Conservation (phyloP, 331 rosid species). For the Quercus lobata region DNA sequence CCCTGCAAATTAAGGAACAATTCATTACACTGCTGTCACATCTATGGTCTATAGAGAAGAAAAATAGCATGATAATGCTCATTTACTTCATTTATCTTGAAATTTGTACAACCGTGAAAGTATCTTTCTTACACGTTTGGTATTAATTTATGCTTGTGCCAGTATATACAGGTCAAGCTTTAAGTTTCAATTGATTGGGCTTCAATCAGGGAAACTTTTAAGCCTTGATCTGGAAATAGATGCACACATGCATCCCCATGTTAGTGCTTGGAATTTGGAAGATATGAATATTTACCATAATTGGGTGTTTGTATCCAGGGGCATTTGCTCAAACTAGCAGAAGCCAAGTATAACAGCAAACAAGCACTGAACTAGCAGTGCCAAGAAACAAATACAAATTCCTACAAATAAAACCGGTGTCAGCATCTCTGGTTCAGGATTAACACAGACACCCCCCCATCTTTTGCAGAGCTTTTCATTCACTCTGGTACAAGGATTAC, state of each 20-base stretch:
- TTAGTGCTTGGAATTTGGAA: not conserved
- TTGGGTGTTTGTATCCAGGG: slow-evolving; percentile 1
- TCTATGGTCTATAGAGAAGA: not conserved
- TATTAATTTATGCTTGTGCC: not conserved
- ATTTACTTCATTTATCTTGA: not conserved
- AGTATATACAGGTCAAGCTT: not conserved
- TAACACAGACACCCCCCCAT: too few relatives aligned
- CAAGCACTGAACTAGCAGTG: too few relatives aligned
- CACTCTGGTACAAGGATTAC: too few relatives aligned
- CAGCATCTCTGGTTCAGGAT: too few relatives aligned
- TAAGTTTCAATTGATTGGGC: not conserved
- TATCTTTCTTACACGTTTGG: not conserved
- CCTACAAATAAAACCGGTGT: too few relatives aligned
- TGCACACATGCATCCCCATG: not conserved
- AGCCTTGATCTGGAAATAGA: not conserved
- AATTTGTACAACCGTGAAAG: not conserved
- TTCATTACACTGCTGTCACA: not conserved
- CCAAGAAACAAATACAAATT: too few relatives aligned
- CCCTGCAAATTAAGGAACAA: not conserved
- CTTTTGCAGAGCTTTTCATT: too few relatives aligned
- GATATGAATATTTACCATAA: not conserved
- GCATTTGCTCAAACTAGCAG: not conserved
- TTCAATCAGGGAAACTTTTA: not conserved
- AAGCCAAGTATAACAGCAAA: too few relatives aligned
- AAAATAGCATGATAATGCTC: not conserved